A percentile compares a stretch with the other conserved stretches of the same genome.
Conservation (phyloP, 2,329 filamentous ascomycete genomes). For the Microdochium trichocladiopsis region DNA sequence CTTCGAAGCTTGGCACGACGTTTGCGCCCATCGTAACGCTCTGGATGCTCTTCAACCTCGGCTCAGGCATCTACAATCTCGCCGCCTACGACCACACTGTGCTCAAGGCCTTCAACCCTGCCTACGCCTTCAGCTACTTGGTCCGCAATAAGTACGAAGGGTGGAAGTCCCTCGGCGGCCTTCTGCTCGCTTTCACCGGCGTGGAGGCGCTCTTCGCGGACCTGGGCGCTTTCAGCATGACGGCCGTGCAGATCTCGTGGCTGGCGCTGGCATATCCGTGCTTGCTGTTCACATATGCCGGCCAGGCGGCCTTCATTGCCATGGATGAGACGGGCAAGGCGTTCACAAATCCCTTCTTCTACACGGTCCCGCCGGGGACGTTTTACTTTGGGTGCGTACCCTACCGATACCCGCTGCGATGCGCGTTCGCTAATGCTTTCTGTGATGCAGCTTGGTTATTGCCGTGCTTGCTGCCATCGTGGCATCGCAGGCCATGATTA, state of each 20-base stretch:
- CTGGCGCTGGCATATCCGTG: conserved; percentile 59
- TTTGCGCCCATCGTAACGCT: conserved; percentile 59
- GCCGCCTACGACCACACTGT: conserved; percentile 38
- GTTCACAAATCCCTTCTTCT: conserved; percentile 65
- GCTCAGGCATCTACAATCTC: conserved; percentile 54
- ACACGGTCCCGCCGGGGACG: conserved; percentile 56
- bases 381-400: conserved; percentile 40
- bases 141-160: conserved; percentile 48
- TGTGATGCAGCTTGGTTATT: conserved; percentile 43
- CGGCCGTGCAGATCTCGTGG: conserved; percentile 66
- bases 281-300: conserved; percentile 53
- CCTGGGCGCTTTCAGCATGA: conserved; percentile 60
- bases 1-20: conserved; percentile 44
- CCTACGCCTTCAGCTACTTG: conserved; percentile 50
- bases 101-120: conserved; percentile 44
- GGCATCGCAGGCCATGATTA: conserved; percentile 69
- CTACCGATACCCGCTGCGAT: not conserved
- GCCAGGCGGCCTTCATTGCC: conserved; percentile 65
- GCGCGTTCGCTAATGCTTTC: not conserved
- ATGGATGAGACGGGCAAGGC: conserved; percentile 31
- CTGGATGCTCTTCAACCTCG: conserved; percentile 55
- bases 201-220: conserved; percentile 70
- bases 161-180: conserved; percentile 57
- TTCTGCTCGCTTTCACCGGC: conserved; percentile 65
- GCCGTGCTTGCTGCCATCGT: conserved; percentile 64